A percentile compares a stretch with the other conserved stretches of the same genome.
Conservation (phyloP, 2,329 filamentous ascomycete species). For the Myriosclerotinia curreyana region DNA sequence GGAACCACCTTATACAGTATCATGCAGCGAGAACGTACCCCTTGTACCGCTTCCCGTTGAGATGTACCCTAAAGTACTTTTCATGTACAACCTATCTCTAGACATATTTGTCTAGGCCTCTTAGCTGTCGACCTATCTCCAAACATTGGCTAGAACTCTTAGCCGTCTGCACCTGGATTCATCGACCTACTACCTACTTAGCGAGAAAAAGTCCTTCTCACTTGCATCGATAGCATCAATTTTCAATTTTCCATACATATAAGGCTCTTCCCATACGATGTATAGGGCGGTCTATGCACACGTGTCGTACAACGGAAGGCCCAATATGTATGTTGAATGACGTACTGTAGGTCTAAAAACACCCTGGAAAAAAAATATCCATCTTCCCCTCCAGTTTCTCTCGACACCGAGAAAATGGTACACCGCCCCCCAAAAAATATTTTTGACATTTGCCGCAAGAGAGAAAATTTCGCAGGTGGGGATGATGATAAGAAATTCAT, state of each 20-base stretch:
- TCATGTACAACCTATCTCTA: neutral
- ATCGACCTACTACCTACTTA: neutral
- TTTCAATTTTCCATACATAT: slow-evolving; percentile 17
- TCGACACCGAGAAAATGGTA: neutral
- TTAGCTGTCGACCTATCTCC: neutral
- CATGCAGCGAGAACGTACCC: slow-evolving; percentile 18
- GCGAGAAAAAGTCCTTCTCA: slow-evolving; percentile 5
- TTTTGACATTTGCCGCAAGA: neutral
- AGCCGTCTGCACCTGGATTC: neutral
- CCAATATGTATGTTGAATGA: slow-evolving; percentile 22
- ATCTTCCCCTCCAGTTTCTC: slow-evolving; percentile 17
- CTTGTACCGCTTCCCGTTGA: slow-evolving; percentile 15
- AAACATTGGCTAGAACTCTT: slow-evolving; percentile 6
- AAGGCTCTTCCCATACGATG: slow-evolving; percentile 15
- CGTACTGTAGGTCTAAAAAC: neutral
- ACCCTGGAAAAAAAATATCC: neutral
- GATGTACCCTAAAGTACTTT: slow-evolving; percentile 7
- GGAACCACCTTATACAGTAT: slow-evolving; percentile 13
- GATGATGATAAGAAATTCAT: slow-evolving; percentile 2
- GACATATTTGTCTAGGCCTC: slow-evolving; percentile 7
- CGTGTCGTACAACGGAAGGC: slow-evolving; percentile 22
- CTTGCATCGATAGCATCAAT: slow-evolving; percentile 20
- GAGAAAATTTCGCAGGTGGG: neutral
- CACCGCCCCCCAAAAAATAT: neutral
- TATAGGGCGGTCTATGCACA: slow-evolving; percentile 22